phyloP scores from a whole-genome alignment of 352 stramenopile species.

The Aphanomyces cochlioides region DNA sequence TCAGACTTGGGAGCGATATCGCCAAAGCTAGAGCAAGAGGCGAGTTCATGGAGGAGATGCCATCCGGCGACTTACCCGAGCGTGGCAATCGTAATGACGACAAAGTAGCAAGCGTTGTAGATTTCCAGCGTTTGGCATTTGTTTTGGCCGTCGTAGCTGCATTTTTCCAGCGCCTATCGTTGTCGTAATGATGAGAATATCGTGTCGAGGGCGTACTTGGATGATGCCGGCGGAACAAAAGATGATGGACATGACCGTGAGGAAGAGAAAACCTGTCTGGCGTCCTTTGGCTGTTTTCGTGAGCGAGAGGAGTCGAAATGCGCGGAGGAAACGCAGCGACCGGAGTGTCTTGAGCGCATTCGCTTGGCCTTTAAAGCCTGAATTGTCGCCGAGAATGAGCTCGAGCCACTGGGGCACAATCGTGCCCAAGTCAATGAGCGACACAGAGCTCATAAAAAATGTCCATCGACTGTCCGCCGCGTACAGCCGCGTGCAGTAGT shows the following conservation, averaged over 20 bases:
- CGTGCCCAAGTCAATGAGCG: constrained; percentile 52
- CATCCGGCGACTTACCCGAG: constrained; percentile 56
- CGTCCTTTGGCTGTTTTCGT: constrained; percentile 57
- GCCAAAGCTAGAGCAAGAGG: background rate
- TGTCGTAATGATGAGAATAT: background rate
- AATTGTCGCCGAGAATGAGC: constrained; percentile 33
- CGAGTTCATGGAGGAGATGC: too few species aligned
- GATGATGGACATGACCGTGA: constrained; percentile 61
- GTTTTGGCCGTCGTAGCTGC: constrained; percentile 29
- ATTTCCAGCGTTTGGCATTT: constrained; percentile 73
- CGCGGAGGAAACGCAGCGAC: constrained; percentile 50
- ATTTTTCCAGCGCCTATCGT: constrained; percentile 18
- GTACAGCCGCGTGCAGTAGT: constrained; percentile 37
- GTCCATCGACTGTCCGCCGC: constrained; percentile 57
- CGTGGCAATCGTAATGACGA: constrained; percentile 81
- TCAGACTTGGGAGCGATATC: constrained; percentile 22
- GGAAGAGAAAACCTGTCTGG: constrained; percentile 46
- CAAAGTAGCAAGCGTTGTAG: constrained; percentile 75
- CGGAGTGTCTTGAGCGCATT: constrained; percentile 62
- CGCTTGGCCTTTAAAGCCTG: constrained; percentile 45
- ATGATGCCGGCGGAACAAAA: constrained; percentile 58
- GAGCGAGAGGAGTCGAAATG: constrained; percentile 59
- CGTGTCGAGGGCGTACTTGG: constrained; percentile 35
- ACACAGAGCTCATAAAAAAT: constrained; percentile 59
- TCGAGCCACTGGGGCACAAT: constrained; percentile 48